Evolutionary conservation across 2,329 filamentous ascomycete genomes (phyloP), one percentile per base, ranked within the genome.

Genomic region (Phyllosticta citriasiana): DNA sequence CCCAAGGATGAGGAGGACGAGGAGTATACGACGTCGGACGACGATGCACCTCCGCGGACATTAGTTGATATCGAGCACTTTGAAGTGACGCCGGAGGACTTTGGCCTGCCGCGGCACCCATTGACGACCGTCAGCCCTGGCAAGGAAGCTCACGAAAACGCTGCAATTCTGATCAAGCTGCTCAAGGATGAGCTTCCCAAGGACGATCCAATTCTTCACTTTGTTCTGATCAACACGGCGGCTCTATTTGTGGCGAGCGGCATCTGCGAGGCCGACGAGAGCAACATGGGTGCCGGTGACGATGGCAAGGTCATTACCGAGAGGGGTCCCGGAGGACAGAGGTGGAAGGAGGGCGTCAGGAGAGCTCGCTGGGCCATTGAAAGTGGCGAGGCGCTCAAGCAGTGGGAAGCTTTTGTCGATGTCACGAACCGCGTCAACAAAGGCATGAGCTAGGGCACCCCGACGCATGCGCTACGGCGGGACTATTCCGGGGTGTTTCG

Each of bases 311-410:
- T 96, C 55, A 83, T 96, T 64, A 84, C 78, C 16, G 92, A 97
- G 72, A 80, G 88, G 55, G 93, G 94, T 0, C 92, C 92, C 4
- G 92, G 88, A 10, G 89, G 89, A 14, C 84, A 89, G 62, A 83
- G 93, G 69, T 99, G 94, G 94, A 99, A 96, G 78, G 93, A 97
- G 72, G 94, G 93, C 58, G 84, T 97, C 14, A 81, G 93, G 67
- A 83, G 91, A 71, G 94, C 94, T 16, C 85, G 88, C 68, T 95
- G 90, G 89, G 91, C 91, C 10, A 83, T 99, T 55, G 84, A 86
- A 74, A 96, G 90, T 72, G 91, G 93, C 55, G 85, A 87, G 72
- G 90, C 93, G n/a, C 86, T 89, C 80, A 86, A 80, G 71, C 86
- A 91, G 76, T 93, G 94, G 85, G 80, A 86, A 62, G 80, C 80